Evolutionary conservation across 2,329 filamentous ascomycete species (phyloP).

Genomic region (Talaromyces sp.): DNA sequence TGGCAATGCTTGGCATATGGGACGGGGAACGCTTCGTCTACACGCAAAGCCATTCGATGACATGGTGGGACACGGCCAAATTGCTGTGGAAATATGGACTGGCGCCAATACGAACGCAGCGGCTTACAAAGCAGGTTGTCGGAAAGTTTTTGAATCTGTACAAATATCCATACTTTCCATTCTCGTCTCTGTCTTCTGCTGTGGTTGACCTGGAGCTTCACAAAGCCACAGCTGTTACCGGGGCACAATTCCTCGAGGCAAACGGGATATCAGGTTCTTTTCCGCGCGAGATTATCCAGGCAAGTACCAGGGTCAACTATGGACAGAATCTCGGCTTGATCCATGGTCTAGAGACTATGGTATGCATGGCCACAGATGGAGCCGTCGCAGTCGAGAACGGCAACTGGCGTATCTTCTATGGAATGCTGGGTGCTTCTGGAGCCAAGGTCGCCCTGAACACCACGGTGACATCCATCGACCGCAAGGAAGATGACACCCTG

Average conservation of each 20-base stretch:
- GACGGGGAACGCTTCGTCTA: conserved; percentile 72
- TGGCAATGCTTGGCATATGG: conserved; percentile 69
- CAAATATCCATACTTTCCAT: conserved; percentile 76
- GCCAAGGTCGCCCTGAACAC: conserved; percentile 62
- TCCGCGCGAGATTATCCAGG: conserved; percentile 77
- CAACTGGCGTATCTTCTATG: conserved; percentile 91
- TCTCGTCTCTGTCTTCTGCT: conserved; percentile 65
- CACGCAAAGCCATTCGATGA: conserved; percentile 54
- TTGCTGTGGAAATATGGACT: conserved; percentile 81
- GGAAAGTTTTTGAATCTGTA: conserved; percentile 75
- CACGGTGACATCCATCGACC: conserved; percentile 56
- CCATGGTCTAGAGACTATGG: conserved; percentile 85
- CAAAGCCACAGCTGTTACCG: conserved; percentile 63
- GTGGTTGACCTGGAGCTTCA: conserved; percentile 63
- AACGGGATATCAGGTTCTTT: conserved; percentile 66
- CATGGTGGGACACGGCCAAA: conserved; percentile 76
- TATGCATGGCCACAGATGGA: conserved; percentile 83
- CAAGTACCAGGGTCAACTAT: conserved; percentile 89
- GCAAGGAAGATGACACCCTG: conserved; percentile 35
- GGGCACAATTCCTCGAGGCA: conserved; percentile 62
- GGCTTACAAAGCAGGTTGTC: conserved; percentile 66
- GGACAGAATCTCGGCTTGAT: conserved; percentile 81
- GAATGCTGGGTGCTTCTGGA: conserved; percentile 64
- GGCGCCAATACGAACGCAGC: conserved; percentile 67
- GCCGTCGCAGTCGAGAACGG: conserved; percentile 74